A percentile compares a stretch with the other conserved stretches of the same genome.
Conservation (phyloP, 371 early-diverging fungal species). For the Mucor mucedo region DNA sequence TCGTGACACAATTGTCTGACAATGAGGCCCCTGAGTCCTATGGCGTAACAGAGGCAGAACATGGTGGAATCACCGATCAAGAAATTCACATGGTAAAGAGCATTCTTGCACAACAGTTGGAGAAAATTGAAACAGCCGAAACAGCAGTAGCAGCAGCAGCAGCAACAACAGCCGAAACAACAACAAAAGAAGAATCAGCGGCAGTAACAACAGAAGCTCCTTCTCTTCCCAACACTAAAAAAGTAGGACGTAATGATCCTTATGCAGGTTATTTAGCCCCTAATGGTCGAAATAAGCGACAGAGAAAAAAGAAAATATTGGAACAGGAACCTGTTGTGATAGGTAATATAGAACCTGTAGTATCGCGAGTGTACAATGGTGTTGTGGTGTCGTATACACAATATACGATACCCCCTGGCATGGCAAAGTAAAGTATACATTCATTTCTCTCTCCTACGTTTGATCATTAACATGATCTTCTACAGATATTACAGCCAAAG, state of each 20-base stretch:
- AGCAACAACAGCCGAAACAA: neutral
- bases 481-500: slow-evolving; percentile 88
- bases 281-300: slow-evolving; percentile 6
- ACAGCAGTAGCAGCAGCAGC: neutral
- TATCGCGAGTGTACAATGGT: slow-evolving; percentile 21
- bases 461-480: neutral
- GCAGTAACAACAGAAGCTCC: neutral
- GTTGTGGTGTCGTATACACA: slow-evolving; percentile 36
- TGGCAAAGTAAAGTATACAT: slow-evolving; percentile 29
- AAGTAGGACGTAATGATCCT: slow-evolving; percentile 7
- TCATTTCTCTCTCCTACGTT: neutral
- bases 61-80: neutral
- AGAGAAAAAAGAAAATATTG: slow-evolving; percentile 4
- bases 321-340: neutral
- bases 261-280: slow-evolving; percentile 19
- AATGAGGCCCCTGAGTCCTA: neutral
- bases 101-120: too few relatives aligned
- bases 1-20: neutral
- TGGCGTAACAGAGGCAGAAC: neutral
- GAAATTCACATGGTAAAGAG: neutral
- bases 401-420: slow-evolving; percentile 31
- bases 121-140: neutral
- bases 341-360: neutral
- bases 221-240: neutral
- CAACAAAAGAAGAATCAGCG: neutral